Base-by-base conservation (phyloP, 192 early-diverging fungal genomes). In the Coemansia sp. region DNA sequence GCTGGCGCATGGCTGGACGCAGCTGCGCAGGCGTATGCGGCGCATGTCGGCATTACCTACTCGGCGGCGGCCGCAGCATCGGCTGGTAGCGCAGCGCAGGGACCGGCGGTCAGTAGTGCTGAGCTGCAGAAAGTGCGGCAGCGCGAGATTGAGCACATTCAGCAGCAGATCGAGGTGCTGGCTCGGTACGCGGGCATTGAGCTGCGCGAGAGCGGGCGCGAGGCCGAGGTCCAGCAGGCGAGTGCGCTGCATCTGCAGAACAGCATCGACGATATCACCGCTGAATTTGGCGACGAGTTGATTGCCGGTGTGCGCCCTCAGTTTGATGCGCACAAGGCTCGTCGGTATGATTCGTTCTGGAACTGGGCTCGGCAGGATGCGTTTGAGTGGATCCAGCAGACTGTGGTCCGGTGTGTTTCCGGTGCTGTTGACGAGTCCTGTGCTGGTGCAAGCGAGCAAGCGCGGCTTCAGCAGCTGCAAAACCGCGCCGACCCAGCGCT, bases 101-200 rank as follows among this genome's bases (percentile, higher is more conserved):
- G 21, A 87, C 89, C 89, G 22, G 77, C 85, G 21, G 89, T 98
- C 62, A 93, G 93, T 84, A 89, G 86, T 69, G 93, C 91, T 51
- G 94, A 93, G 49, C 88, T 98, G 68, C 84, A 89, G 58, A 83
- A 79, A 12, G 77, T 91, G 64, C 89, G 91, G 74, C 80, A 86
- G 56, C 85, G 85, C 60, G 85, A 89, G 55, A 83, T 88, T 47
- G 60, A 77, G 43, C 74, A 93, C 65, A 83, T 92, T 52, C 84
- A 85, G 40, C 84, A 87, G 72, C 95, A 98, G 65, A 84, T 98
- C 32, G 85, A 91, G 71, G 84, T 88, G 40, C 87, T 89, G 53
- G 91, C 92, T 46, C 88, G 88, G 46, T 92, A 93, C 67, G 82
- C 94, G 30, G 88, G 82, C 84, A 55, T 81, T 6, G 90, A 95